Evolutionary conservation across 768 basidiomycete species (phyloP).

Genomic region (Tylopilus vinaceipallidus): DNA sequence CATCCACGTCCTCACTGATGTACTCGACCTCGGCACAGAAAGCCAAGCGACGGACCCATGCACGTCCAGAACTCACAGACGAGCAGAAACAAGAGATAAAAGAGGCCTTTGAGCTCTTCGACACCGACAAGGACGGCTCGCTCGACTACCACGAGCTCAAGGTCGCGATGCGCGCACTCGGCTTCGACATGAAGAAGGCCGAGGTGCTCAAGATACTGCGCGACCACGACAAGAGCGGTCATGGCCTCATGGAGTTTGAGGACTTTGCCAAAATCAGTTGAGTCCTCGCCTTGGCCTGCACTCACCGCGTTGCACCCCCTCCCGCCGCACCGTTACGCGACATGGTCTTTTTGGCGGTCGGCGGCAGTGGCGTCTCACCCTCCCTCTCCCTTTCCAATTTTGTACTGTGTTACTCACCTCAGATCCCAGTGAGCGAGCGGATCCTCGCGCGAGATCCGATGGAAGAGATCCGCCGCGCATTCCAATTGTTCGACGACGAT

Average conservation of each 20-base stretch:
- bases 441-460: constrained; percentile 93
- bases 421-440: constrained; percentile 80
- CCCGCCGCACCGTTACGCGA: not conserved
- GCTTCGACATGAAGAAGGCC: constrained; percentile 97
- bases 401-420: constrained; percentile 17
- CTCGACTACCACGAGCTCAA: constrained; percentile 99
- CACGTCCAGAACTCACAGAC: constrained; percentile 81
- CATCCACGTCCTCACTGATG: constrained; percentile 25
- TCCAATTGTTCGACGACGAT: constrained; percentile 96
- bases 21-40: constrained; percentile 69
- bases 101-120: constrained; percentile 98
- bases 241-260: constrained; percentile 86
- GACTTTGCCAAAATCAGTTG: constrained; percentile 93
- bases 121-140: constrained; percentile 95
- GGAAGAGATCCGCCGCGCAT: constrained; percentile 94
- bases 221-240: constrained; percentile 84
- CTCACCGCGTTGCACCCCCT: not conserved
- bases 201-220: constrained; percentile 93
- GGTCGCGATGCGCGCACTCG: constrained; percentile 96
- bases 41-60: constrained; percentile 69
- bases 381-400: not conserved
- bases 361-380: not conserved
- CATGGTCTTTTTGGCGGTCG: constrained; percentile 4
- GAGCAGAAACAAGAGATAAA: constrained; percentile 96
- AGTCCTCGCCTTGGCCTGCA: constrained; percentile 27